Evolutionary conservation across 139 green algal species (phyloP), one percentile per base, ranked within the genome.

Genomic region (Chlamydomonas sp.): DNA sequence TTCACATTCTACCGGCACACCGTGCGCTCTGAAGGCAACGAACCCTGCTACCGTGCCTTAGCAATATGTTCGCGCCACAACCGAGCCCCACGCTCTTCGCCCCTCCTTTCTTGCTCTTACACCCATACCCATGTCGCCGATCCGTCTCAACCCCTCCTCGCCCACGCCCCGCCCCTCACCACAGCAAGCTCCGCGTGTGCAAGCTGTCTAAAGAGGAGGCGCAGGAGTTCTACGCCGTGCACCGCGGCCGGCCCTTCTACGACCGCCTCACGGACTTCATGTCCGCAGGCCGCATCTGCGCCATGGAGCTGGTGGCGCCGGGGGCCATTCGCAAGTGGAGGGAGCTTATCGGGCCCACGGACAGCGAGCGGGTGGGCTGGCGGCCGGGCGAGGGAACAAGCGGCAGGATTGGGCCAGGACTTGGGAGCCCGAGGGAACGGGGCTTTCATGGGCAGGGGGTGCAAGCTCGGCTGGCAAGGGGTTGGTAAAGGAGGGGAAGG

Each of bases 151-250:
- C 57, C 10, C 10, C 1, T 14, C 49, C 10, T 7, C 57, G 10
- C 49, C 49, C 31, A 31, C 73, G 2, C 62, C 73, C 58, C 20
- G 59, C 17, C 9, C 17, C 2, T 73, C 67, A 15, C 61, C 88
- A 79, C 92, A 96, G 93, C 84, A 95, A 95, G 15, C 59, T 96
- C 73, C 87, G 91, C 17, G 90, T 96, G 78, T 93, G 90, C 71
- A 85, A 94, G 83, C 90, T 97, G 71, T 90, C 71, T 68, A 94
- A 90, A 62, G 71, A 67, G 31, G 92, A 96, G 63, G 95, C 93
- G 2, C 80, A 94, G 86, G 77, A 88, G 58, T 97, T 98, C 86
- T 98, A 98, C 86, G 91, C 88, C 15, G 93, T 94, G 58, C 95
- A 97, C 85, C 9, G 67, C 58, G 93, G 86, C 71, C 93, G 93